Evolutionary conservation across 2,329 filamentous ascomycete species (phyloP).

Genomic region (Tolypocladium endophyticum): DNA sequence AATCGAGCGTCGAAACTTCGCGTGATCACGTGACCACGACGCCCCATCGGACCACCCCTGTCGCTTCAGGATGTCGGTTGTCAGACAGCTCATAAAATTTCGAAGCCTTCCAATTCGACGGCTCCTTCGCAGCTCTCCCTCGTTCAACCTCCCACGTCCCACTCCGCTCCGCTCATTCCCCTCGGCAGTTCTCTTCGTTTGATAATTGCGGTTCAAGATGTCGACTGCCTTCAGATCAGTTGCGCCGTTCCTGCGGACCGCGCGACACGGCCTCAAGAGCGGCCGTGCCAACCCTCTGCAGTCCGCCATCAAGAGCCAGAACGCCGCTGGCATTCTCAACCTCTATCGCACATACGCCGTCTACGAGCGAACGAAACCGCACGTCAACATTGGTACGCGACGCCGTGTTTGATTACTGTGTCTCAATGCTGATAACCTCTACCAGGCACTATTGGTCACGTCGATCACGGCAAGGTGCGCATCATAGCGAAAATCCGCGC

Average conservation of each 20-base stretch:
- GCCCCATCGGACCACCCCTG: background rate
- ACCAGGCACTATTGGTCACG: constrained; percentile 90
- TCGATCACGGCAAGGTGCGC: constrained; percentile 95
- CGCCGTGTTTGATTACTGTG: background rate
- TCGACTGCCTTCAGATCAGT: constrained; percentile 69
- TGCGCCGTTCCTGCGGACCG: constrained; percentile 71
- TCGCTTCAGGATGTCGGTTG: background rate
- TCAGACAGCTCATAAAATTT: constrained; percentile 24
- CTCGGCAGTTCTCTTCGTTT: constrained; percentile 14
- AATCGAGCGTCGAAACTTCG: background rate
- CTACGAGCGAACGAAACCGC: constrained; percentile 87
- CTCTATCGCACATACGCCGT: constrained; percentile 55
- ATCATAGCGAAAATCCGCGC: background rate
- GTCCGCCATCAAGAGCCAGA: constrained; percentile 52
- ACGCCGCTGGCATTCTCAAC: constrained; percentile 53
- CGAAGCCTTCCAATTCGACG: constrained; percentile 13
- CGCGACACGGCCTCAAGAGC: constrained; percentile 61
- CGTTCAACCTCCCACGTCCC: constrained; percentile 1
- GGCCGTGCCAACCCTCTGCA: constrained; percentile 69
- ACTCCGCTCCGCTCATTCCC: constrained; percentile 9
- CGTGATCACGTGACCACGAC: background rate
- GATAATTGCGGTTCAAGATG: constrained; percentile 45
- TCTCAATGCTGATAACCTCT: background rate
- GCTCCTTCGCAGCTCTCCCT: constrained; percentile 9
- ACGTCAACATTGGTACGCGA: constrained; percentile 89